Evolutionary conservation across 495 filamentous ascomycete genomes (phyloP).

Genomic region (Penicillium longicatenatum): DNA sequence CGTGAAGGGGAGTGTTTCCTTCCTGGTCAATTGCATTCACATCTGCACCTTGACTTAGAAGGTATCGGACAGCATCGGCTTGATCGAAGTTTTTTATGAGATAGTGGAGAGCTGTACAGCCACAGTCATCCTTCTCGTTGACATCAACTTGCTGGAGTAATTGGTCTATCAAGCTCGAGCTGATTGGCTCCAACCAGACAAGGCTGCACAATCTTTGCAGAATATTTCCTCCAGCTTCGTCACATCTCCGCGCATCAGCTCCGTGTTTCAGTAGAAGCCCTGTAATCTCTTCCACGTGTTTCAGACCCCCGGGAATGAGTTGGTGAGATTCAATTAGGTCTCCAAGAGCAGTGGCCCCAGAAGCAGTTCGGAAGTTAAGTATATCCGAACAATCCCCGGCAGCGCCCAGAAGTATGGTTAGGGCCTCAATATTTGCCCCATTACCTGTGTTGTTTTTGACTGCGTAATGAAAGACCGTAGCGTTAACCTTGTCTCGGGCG

Average conservation of each 20-base stretch:
- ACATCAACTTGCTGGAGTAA: constrained; percentile 4
- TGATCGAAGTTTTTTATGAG: constrained; percentile 17
- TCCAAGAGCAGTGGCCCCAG: no score
- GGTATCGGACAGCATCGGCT: constrained; percentile 7
- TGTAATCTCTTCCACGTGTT: background rate
- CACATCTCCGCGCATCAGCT: background rate
- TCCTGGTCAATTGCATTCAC: constrained; percentile 8
- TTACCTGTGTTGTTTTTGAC: no score
- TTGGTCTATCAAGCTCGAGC: background rate
- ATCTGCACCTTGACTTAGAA: constrained; percentile 20
- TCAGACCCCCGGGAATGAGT: no score
- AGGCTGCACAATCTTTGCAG: background rate
- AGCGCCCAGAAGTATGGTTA: no score
- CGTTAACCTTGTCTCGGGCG: background rate
- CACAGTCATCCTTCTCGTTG: constrained; percentile 10
- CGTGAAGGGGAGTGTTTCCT: constrained; percentile 24
- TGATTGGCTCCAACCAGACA: background rate
- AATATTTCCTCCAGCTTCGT: no score
- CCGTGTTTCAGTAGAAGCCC: background rate
- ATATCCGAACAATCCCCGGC: no score
- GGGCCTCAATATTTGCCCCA: no score
- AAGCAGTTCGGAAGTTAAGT: no score
- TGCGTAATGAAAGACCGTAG: background rate
- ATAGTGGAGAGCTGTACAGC: constrained; percentile 16
- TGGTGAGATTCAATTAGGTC: no score